Base-by-base conservation (phyloP, 1,139 yeast species). In the Pichia sp. region DNA sequence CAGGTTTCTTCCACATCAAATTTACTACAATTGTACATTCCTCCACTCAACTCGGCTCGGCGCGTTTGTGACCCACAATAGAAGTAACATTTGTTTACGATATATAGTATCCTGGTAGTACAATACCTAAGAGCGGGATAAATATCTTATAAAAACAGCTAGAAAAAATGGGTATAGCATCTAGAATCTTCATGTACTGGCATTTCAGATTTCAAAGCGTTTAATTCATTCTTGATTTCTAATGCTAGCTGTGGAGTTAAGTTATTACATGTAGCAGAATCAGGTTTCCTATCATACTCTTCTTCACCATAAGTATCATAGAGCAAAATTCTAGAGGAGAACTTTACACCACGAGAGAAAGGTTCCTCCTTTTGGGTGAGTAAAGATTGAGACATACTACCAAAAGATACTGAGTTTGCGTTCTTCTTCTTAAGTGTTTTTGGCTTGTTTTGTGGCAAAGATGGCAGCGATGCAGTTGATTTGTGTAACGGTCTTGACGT, bases 271-370 rank as follows among this genome's bases (percentile, higher is more conserved):
- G 97, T 88, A 5, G 95, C 95, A 34, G 82, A 71, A 50, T 88
- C 97, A 0, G 97, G 96, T 50, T 83, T 88, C 54, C 98, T 77
- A 60, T 91, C 97, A 59, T 91, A 91, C 52, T 85, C 96, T 15
- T 75, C 79, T 36, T 82, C 80, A 47, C 83, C 75, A 60, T 84
- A 88, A 0, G 96, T 91, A 49, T 88, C 95, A 61, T 81, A 91
- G 38, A 91, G 72, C 11, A 86, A 75, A 49, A 91, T 85, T 53
- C 88, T 72, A 1, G 95, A 81, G 3, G 95, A 82, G 61, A 91
- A 91, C 36, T 77, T 64, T n/a, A 91, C 95, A 14, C 42, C 52
- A 19, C 45, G 45, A 6, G 38, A 36, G 9, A 45, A 44, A n/a
- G 3, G 22, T 40, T 39, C 40, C 12, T 41, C 45, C 31, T 39